Percentiles rank a stretch among this genome's conserved stretches.
Conservation (phyloP, 495 filamentous ascomycete genomes). For the Hypoxylon fragiforme region DNA sequence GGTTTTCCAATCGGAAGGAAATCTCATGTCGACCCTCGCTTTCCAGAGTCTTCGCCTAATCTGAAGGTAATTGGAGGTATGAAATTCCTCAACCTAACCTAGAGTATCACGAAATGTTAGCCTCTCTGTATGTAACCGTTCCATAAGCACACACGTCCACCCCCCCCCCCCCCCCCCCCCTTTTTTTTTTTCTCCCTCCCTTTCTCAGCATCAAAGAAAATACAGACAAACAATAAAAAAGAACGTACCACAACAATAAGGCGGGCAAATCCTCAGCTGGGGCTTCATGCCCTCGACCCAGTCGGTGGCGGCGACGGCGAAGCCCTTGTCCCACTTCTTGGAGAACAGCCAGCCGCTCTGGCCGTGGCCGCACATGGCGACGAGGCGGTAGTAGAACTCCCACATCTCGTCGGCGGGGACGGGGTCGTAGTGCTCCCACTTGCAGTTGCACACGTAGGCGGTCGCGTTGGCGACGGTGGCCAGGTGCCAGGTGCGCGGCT, state of each 20-base stretch:
- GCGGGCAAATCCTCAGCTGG: conserved; percentile 5
- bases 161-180: neutral
- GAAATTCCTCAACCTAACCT: no score
- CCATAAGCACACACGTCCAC: no score
- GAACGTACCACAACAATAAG: conserved; percentile 1
- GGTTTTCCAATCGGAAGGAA: no score
- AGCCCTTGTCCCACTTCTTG: conserved; percentile 31
- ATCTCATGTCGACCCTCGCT: no score
- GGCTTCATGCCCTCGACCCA: neutral
- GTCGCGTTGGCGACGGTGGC: neutral
- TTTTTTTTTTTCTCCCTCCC: neutral
- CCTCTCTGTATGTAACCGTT: no score
- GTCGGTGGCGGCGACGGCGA: conserved; percentile 1
- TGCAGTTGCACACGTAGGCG: conserved; percentile 56
- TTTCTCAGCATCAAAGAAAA: no score
- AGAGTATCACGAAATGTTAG: no score
- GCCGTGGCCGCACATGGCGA: conserved; percentile 12
- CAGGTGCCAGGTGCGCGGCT: no score
- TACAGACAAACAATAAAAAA: no score
- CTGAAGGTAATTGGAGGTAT: no score
- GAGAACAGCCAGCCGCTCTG: conserved; percentile 26
- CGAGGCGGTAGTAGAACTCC: conserved; percentile 18
- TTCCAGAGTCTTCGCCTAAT: no score
- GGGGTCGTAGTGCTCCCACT: neutral
- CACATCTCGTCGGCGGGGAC: conserved; percentile 15